phyloP scores from a whole-genome alignment of 2,329 filamentous ascomycete species.

The Podosphaera xanthii region DNA sequence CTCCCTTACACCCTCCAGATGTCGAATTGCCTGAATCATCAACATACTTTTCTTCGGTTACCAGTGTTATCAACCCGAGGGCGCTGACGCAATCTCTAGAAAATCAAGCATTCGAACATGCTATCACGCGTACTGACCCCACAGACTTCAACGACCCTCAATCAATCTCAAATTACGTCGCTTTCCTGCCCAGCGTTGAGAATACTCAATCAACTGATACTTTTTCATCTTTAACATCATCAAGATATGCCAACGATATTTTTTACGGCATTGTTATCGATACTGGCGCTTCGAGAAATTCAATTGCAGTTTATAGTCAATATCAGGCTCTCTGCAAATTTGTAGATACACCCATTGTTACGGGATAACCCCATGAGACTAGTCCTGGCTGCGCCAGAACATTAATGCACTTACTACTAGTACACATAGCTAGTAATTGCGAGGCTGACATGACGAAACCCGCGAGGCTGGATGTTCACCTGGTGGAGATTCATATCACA shows the following conservation, averaged over 20 bases:
- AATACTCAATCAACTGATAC: too few species aligned
- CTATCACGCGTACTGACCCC: not conserved
- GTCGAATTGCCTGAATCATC: not conserved
- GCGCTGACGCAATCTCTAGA: not conserved
- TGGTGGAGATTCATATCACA: too few species aligned
- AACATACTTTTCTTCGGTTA: not conserved
- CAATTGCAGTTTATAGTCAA: not conserved
- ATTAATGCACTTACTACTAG: too few species aligned
- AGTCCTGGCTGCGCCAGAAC: too few species aligned
- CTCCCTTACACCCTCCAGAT: not conserved
- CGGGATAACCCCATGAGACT: too few species aligned
- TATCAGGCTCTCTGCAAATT: not conserved
- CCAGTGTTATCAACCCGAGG: not conserved
- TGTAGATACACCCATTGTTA: not conserved
- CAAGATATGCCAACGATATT: not conserved
- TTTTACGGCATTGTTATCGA: not conserved
- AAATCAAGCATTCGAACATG: too few species aligned
- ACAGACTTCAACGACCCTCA: too few species aligned
- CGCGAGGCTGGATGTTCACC: too few species aligned
- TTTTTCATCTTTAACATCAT: not conserved
- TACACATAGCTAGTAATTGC: too few species aligned
- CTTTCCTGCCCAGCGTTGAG: too few species aligned
- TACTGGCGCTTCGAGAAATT: not conserved
- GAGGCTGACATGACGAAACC: too few species aligned
- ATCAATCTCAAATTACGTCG: too few species aligned